Percentiles rank a stretch among this genome's conserved stretches.
phyloP scores from a whole-genome alignment of 345 rosid species.

The Citrus trifoliata region DNA sequence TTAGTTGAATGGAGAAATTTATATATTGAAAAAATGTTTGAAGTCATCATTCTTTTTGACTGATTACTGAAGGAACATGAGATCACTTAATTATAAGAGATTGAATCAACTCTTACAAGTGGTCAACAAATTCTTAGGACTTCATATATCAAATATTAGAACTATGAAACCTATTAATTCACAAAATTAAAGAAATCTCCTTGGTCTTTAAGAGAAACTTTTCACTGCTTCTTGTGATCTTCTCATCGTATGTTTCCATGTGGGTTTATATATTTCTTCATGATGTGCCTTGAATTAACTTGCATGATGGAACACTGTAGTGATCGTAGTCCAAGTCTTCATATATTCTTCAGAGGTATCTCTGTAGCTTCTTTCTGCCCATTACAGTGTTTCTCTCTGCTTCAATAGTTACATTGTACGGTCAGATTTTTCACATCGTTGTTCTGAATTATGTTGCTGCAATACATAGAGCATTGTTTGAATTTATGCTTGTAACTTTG shows the following conservation, averaged over 20 bases:
- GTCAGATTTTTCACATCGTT: neutral
- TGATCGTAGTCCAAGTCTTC: conserved; percentile 8
- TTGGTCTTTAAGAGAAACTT: neutral
- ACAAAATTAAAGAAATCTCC: neutral
- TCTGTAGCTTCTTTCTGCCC: neutral
- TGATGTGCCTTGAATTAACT: neutral
- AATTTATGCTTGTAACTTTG: neutral
- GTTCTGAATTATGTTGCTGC: neutral
- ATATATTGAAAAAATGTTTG: neutral
- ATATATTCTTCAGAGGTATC: neutral
- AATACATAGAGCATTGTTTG: neutral
- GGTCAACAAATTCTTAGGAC: neutral
- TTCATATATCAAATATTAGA: neutral
- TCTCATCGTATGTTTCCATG: neutral
- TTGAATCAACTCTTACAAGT: neutral
- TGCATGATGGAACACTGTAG: neutral
- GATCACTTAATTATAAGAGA: too few species aligned
- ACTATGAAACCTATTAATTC: neutral
- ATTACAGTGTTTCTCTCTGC: neutral
- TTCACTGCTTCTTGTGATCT: neutral
- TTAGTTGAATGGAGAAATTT: neutral
- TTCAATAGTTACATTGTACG: neutral
- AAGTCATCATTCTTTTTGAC: too few species aligned
- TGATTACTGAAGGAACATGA: too few species aligned
- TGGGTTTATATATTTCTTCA: neutral